A percentile compares a stretch with the other conserved stretches of the same genome.
These are phyloP conservation scores for Coriolopsis trogii DNA, from an alignment of 1,284 basidiomycete genomes.

Conservation along the genomic window DNA sequence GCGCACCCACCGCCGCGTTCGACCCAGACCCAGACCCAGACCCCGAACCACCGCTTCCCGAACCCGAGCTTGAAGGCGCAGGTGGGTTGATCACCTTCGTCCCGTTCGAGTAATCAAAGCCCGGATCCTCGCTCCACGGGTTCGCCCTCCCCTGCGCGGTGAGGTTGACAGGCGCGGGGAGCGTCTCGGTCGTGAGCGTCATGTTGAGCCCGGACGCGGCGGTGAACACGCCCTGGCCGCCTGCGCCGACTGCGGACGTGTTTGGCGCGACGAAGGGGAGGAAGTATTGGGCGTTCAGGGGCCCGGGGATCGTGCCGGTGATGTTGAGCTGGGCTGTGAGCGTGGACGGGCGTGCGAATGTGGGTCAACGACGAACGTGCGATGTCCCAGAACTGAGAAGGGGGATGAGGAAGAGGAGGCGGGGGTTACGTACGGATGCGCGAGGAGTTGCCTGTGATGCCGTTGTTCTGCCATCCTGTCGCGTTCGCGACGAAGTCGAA, in stretches of 20 bases:
- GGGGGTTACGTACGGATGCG: constrained; percentile 22
- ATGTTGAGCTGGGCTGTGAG: constrained; percentile 34
- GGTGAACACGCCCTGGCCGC: constrained; percentile 45
- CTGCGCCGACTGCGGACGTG: constrained; percentile 39
- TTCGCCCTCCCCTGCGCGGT: constrained; percentile 30
- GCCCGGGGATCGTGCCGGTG: constrained; percentile 32
- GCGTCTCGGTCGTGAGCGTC: constrained; percentile 36
- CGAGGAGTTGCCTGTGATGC: constrained; percentile 30
- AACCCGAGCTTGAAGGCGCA: constrained; percentile 3
- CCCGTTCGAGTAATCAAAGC: constrained; percentile 26
- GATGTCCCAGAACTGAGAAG: background rate
- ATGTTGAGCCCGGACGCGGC: constrained; percentile 38
- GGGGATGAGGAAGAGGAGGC: background rate
- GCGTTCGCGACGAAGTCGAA: constrained; percentile 46
- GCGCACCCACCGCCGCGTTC: constrained; percentile 7
- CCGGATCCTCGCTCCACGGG: constrained; percentile 27
- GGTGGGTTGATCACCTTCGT: constrained; percentile 21
- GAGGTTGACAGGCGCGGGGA: constrained; percentile 46
- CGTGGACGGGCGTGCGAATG: constrained; percentile 4
- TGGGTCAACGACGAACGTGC: background rate
- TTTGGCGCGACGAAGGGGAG: constrained; percentile 48
- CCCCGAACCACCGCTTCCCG: background rate
- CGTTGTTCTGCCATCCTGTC: constrained; percentile 42
- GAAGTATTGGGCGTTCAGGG: constrained; percentile 37
- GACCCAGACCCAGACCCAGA: background rate